Evolutionary conservation across 139 green algal genomes (phyloP).

Genomic region (Edaphochlamys debaryana): DNA sequence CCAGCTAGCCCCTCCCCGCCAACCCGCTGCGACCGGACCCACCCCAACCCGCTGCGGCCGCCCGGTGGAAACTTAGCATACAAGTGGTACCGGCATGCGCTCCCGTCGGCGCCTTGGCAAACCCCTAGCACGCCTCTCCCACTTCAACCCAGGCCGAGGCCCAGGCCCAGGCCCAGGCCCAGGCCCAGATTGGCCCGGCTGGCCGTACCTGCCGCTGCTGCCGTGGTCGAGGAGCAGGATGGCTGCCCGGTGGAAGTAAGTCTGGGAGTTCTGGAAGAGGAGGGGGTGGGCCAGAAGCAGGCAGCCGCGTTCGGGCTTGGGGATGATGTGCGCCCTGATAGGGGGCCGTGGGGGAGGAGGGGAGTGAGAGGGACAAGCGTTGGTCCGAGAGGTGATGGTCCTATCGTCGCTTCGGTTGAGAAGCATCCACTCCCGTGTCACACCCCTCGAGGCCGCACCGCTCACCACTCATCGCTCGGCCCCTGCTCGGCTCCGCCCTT

Average conservation of each 20-base stretch:
- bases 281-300: constrained; percentile 83
- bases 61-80: too few species aligned
- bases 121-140: too few species aligned
- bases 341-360: neutral
- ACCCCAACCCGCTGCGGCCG: too few species aligned
- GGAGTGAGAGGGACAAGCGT: neutral
- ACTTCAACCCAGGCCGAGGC: too few species aligned
- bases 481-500: neutral
- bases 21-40: too few species aligned
- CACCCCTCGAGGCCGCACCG: too few species aligned
- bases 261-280: constrained; percentile 74
- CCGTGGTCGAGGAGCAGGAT: constrained; percentile 60
- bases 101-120: too few species aligned
- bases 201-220: neutral
- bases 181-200: too few species aligned
- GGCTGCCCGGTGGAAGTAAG: constrained; percentile 79
- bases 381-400: neutral
- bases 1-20: too few species aligned
- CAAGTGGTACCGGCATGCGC: too few species aligned
- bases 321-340: constrained; percentile 83
- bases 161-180: too few species aligned
- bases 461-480: neutral
- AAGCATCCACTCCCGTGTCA: neutral
- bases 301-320: constrained; percentile 78
- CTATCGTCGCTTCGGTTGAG: neutral